Evolutionary conservation across 768 basidiomycete species (phyloP).

Genomic region (Pisolithus marmoratus): DNA sequence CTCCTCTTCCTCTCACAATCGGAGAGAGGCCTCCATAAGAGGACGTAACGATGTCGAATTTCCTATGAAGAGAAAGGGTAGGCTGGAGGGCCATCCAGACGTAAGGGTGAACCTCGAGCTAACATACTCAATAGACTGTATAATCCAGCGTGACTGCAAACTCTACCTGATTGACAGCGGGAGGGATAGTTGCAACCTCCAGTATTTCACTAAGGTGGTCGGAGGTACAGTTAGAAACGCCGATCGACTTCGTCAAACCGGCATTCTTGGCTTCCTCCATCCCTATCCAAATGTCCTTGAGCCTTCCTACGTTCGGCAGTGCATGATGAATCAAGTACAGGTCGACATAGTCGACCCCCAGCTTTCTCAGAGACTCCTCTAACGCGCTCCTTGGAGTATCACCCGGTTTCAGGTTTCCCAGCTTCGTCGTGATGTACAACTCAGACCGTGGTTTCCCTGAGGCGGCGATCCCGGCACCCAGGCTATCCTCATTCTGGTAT

Average conservation of each 20-base stretch:
- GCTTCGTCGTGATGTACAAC: conserved; percentile 61
- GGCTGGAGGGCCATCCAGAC: conserved; percentile 38
- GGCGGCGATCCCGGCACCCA: conserved; percentile 45
- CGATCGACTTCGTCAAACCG: conserved; percentile 38
- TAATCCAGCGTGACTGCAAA: background rate
- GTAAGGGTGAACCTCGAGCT: conserved; percentile 54
- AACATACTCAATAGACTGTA: background rate
- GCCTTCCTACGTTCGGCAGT: conserved; percentile 31
- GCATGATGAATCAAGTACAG: conserved; percentile 58
- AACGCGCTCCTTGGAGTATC: conserved; percentile 46
- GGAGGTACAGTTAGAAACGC: conserved; percentile 51
- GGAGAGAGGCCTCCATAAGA: conserved; percentile 39
- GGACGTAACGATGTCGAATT: conserved; percentile 34
- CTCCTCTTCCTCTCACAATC: conserved; percentile 29
- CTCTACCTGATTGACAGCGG: conserved; percentile 50
- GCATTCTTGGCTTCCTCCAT: conserved; percentile 52
- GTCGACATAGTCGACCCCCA: conserved; percentile 53
- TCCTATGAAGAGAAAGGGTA: conserved; percentile 28
- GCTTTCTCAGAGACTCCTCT: conserved; percentile 46
- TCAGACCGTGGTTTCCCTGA: conserved; percentile 48
- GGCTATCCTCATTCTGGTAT: conserved; percentile 50
- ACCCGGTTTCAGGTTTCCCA: conserved; percentile 30
- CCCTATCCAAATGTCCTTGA: conserved; percentile 51
- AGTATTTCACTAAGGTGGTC: conserved; percentile 39
- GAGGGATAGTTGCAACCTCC: conserved; percentile 37